Evolutionary conservation across 2,329 filamentous ascomycete species (phyloP).

Genomic region (Metarhizium anisopliae): DNA sequence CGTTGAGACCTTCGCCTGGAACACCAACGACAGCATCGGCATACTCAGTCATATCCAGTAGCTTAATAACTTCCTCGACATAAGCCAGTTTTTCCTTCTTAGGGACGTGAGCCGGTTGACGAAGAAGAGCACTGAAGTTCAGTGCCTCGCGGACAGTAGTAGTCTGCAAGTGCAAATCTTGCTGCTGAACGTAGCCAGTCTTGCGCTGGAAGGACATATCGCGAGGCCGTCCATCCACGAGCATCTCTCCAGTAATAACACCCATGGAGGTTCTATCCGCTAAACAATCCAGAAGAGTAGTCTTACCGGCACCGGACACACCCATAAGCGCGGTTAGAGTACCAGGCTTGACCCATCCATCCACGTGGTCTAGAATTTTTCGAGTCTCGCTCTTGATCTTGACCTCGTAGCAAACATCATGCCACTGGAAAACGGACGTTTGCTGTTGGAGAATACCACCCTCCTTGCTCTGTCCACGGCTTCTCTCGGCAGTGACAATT

Average conservation of each 20-base stretch:
- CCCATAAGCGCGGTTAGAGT: slow-evolving; percentile 87
- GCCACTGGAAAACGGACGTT: slow-evolving; percentile 79
- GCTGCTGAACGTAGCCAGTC: slow-evolving; percentile 87
- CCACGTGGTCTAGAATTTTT: slow-evolving; percentile 73
- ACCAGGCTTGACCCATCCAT: slow-evolving; percentile 90
- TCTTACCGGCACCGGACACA: slow-evolving; percentile 89
- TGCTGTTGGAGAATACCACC: slow-evolving; percentile 40
- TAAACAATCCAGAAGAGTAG: slow-evolving; percentile 77
- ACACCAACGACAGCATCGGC: slow-evolving; percentile 88
- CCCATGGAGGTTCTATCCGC: slow-evolving; percentile 84
- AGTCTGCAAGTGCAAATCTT: slow-evolving; percentile 79
- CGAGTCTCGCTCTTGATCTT: slow-evolving; percentile 71
- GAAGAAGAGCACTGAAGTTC: slow-evolving; percentile 74
- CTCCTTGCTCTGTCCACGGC: slow-evolving; percentile 27
- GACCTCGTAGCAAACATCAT: slow-evolving; percentile 66
- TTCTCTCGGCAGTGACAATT: slow-evolving; percentile 34
- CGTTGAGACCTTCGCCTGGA: slow-evolving; percentile 75
- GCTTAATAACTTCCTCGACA: slow-evolving; percentile 81
- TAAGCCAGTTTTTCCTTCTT: slow-evolving; percentile 74
- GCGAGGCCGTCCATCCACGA: slow-evolving; percentile 54
- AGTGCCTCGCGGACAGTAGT: slow-evolving; percentile 83
- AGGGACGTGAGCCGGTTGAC: slow-evolving; percentile 69
- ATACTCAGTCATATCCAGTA: slow-evolving; percentile 84
- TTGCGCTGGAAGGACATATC: slow-evolving; percentile 84
- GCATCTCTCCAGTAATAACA: slow-evolving; percentile 78